Percentiles rank a stretch among this genome's conserved stretches.
phyloP scores from a whole-genome alignment of 2,329 filamentous ascomycete species.

The Cryphonectria nitschkei region DNA sequence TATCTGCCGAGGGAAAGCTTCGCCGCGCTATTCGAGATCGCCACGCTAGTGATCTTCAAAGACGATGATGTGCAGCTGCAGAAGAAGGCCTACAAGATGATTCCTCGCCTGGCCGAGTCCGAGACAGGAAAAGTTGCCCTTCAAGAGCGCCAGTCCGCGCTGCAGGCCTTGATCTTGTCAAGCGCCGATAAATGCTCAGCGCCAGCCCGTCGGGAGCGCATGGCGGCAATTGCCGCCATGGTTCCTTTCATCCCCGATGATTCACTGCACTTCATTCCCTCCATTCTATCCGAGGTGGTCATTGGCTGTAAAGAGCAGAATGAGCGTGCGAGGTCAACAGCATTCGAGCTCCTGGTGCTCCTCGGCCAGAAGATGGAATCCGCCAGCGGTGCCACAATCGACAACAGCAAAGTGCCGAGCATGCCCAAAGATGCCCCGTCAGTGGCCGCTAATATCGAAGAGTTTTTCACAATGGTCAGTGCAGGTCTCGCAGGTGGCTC shows the following conservation, averaged over 20 bases:
- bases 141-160: constrained; percentile 71
- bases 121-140: constrained; percentile 77
- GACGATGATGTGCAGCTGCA: constrained; percentile 88
- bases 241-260: constrained; percentile 76
- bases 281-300: constrained; percentile 89
- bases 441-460: constrained; percentile 82
- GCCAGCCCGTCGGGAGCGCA: constrained; percentile 82
- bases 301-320: constrained; percentile 98
- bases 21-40: constrained; percentile 81
- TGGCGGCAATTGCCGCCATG: constrained; percentile 80
- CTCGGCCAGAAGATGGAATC: constrained; percentile 80
- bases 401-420: constrained; percentile 83
- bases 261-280: constrained; percentile 90
- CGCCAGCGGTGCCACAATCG: constrained; percentile 71
- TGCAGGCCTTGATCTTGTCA: constrained; percentile 79
- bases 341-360: constrained; percentile 86
- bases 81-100: constrained; percentile 99
- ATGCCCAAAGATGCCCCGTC: constrained; percentile 82
- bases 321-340: constrained; percentile 85
- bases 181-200: constrained; percentile 85
- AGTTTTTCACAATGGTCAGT: constrained; percentile 98
- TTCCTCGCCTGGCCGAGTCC: constrained; percentile 85
- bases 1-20: constrained; percentile 91
- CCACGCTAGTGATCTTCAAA: constrained; percentile 78
- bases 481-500: constrained; percentile 91